These are phyloP conservation scores for Przewalskia tangutica DNA, from an alignment of 257 asterid genomes.

Conservation along the genomic window DNA sequence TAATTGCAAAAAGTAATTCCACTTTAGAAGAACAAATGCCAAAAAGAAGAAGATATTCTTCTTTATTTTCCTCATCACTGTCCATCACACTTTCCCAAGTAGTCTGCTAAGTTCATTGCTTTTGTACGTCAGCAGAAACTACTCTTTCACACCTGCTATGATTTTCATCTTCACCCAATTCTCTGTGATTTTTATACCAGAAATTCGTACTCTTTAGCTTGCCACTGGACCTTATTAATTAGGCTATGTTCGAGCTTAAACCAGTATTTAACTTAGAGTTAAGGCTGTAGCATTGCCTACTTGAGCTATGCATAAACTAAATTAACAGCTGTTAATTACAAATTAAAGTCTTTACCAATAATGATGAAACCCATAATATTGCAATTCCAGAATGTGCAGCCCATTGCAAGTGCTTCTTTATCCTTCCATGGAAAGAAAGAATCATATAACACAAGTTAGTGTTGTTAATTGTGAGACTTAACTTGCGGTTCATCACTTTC, in stretches of 20 bases:
- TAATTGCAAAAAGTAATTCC: not conserved
- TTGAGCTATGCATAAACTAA: not conserved
- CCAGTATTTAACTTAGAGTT: not conserved
- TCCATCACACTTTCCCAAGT: not conserved
- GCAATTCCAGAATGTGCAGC: not conserved
- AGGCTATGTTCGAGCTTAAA: not conserved
- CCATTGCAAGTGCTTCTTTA: not conserved
- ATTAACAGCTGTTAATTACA: not conserved
- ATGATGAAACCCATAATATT: not conserved
- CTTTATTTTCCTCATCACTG: not conserved
- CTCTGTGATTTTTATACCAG: not conserved
- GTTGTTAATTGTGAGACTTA: not conserved
- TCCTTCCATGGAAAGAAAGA: not conserved
- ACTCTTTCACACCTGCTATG: not conserved
- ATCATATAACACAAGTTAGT: not conserved
- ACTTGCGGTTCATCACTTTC: not conserved
- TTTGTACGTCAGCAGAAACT: not conserved
- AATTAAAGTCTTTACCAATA: not conserved
- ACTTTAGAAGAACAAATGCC: not conserved
- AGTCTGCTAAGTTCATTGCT: not conserved
- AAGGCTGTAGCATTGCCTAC: not conserved
- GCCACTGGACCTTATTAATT: not conserved
- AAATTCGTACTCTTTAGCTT: not conserved
- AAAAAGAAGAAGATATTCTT: not conserved
- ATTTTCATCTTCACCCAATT: not conserved